phyloP scores from a whole-genome alignment of 768 basidiomycete genomes.

The Lactarius deliciosus region DNA sequence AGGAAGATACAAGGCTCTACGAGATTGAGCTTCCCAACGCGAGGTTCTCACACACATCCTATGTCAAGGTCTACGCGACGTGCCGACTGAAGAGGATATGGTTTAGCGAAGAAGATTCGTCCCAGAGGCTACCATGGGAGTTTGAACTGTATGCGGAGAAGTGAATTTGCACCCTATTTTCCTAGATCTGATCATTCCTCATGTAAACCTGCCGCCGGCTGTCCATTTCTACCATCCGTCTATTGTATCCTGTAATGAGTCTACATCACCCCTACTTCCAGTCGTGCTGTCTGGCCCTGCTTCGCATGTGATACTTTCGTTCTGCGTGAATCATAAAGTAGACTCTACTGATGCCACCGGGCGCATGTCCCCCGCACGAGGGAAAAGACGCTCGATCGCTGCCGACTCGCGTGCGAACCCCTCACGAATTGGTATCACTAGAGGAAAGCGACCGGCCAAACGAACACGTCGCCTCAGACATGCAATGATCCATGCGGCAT shows the following conservation, averaged over 20 bases:
- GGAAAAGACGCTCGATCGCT: conserved; percentile 59
- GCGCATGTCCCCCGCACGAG: conserved; percentile 24
- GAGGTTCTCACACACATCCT: conserved; percentile 64
- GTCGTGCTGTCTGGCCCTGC: conserved; percentile 34
- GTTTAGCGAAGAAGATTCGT: conserved; percentile 56
- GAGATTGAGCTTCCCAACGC: conserved; percentile 46
- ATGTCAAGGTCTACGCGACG: conserved; percentile 73
- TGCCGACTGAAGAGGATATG: conserved; percentile 77
- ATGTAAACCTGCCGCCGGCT: conserved; percentile 13
- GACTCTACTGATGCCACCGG: conserved; percentile 7
- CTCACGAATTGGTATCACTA: conserved; percentile 72
- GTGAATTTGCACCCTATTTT: conserved; percentile 1
- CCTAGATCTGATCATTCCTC: conserved; percentile 9
- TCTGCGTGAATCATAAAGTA: conserved; percentile 50
- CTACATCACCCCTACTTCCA: conserved; percentile 50
- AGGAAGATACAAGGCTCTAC: conserved; percentile 31
- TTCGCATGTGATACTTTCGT: conserved; percentile 57
- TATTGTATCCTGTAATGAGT: conserved; percentile 74
- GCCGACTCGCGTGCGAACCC: conserved; percentile 61
- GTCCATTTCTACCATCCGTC: conserved; percentile 33
- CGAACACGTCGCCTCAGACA: conserved; percentile 43
- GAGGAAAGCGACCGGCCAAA: conserved; percentile 54
- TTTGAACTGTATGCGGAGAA: conserved; percentile 57
- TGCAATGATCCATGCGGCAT: conserved; percentile 47
- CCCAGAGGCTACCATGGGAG: conserved; percentile 66